Conservation (phyloP, 805 yeast species). For the Tetrapisispora namnaoensis region DNA sequence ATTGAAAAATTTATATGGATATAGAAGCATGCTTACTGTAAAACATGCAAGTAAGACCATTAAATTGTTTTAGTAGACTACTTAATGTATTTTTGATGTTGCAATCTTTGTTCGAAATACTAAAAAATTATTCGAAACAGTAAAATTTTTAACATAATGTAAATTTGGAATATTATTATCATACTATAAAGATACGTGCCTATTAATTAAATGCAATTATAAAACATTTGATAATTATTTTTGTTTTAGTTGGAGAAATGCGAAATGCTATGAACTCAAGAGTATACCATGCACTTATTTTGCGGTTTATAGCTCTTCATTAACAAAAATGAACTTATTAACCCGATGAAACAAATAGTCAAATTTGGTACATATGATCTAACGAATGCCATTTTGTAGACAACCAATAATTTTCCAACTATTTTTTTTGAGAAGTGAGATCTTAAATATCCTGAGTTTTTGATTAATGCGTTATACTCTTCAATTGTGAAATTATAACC, state of each 20-base stretch:
- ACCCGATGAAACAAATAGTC: constrained; percentile 13
- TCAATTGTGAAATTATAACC: constrained; percentile 11
- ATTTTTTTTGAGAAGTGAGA: constrained; percentile 13
- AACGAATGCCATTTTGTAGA: constrained; percentile 22
- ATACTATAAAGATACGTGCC: too few species aligned
- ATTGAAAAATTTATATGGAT: neutral
- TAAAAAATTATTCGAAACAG: too few species aligned
- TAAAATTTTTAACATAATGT: too few species aligned
- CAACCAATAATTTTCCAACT: constrained; percentile 11
- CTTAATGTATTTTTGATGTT: too few species aligned
- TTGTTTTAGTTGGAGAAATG: too few species aligned
- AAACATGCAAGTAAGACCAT: too few species aligned
- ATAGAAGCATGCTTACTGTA: too few species aligned
- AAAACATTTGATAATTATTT: neutral
- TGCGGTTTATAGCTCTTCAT: constrained; percentile 5
- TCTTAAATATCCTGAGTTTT: constrained; percentile 25
- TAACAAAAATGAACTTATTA: constrained; percentile 10
- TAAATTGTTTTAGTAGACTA: too few species aligned
- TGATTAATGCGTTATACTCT: constrained; percentile 16
- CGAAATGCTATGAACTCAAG: neutral
- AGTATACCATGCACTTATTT: neutral
- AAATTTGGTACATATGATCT: constrained; percentile 24
- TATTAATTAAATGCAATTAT: neutral
- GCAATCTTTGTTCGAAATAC: too few species aligned
- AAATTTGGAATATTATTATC: too few species aligned